phyloP scores from a whole-genome alignment of 495 filamentous ascomycete species.

The Pyrenopolyporus hunteri region DNA sequence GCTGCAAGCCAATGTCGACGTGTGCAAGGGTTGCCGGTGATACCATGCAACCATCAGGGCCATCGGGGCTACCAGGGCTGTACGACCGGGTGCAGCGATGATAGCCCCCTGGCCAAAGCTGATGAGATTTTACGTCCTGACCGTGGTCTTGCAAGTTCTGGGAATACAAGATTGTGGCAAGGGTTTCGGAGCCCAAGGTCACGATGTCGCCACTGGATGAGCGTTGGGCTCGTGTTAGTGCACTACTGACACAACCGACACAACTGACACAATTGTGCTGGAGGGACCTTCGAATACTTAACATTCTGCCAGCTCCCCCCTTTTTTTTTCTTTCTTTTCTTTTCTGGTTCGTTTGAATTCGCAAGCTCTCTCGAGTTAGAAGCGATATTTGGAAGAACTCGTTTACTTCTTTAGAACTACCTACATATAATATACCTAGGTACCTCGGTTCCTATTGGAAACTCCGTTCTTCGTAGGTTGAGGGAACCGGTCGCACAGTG shows the following conservation, averaged over 20 bases:
- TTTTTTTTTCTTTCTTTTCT: not conserved
- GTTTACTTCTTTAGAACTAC: slow-evolving; percentile 2
- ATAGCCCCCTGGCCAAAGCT: slow-evolving; percentile 17
- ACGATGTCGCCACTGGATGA: slow-evolving; percentile 31
- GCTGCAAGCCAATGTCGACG: slow-evolving; percentile 29
- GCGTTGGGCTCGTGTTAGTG: slow-evolving; percentile 37
- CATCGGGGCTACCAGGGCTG: too few species aligned
- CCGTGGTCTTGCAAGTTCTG: slow-evolving; percentile 29
- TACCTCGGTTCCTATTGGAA: too few species aligned
- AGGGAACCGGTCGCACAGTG: slow-evolving; percentile 10
- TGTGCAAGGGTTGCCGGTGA: slow-evolving; percentile 20
- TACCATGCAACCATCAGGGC: slow-evolving; percentile 5
- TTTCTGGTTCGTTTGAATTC: not conserved
- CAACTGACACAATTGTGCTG: slow-evolving; percentile 9
- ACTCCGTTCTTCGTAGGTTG: too few species aligned
- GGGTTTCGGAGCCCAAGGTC: slow-evolving; percentile 32
- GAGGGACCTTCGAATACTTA: slow-evolving; percentile 24
- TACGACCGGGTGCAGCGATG: too few species aligned
- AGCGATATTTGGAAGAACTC: slow-evolving; percentile 7
- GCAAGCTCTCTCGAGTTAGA: slow-evolving; percentile 5
- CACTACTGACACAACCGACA: slow-evolving; percentile 15
- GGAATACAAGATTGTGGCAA: slow-evolving; percentile 36
- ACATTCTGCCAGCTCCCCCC: slow-evolving; percentile 10
- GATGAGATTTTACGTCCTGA: slow-evolving; percentile 27
- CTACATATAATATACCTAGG: too few species aligned